A percentile compares a stretch with the other conserved stretches of the same genome.
Conservation (phyloP, 179 eudicot species). For the Dionaea muscipula region DNA sequence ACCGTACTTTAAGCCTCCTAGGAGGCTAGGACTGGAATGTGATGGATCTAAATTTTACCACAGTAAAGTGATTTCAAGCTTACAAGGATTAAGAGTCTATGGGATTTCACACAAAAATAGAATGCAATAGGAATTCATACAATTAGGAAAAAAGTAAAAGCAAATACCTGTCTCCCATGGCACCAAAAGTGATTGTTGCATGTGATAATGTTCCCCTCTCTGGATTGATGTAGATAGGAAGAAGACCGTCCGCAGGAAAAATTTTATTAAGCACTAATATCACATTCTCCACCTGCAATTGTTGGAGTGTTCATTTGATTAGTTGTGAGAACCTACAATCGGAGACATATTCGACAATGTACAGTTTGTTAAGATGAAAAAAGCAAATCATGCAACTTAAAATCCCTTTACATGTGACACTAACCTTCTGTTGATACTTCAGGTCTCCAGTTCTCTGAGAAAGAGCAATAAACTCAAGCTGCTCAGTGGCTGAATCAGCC, state of each 20-base stretch:
- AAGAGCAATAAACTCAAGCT: slow-evolving; percentile 95
- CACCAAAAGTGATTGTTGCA: slow-evolving; percentile 93
- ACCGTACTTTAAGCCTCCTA: no score
- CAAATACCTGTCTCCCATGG: slow-evolving; percentile 98
- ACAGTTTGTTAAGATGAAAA: neutral
- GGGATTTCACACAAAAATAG: no score
- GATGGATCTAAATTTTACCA: neutral
- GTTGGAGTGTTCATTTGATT: neutral
- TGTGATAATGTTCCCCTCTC: slow-evolving; percentile 53
- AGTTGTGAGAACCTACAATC: neutral
- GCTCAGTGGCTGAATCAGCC: slow-evolving; percentile 99
- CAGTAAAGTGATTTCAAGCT: neutral
- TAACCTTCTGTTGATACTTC: slow-evolving; percentile 92
- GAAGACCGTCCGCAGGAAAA: slow-evolving; percentile 86
- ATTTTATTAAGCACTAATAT: slow-evolving; percentile 69
- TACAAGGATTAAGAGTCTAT: neutral
- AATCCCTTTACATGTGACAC: slow-evolving; percentile 2
- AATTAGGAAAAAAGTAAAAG: neutral
- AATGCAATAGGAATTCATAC: no score
- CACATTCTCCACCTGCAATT: slow-evolving; percentile 70
- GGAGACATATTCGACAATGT: neutral
- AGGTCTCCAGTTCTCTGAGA: slow-evolving; percentile 96
- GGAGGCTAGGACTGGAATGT: slow-evolving; percentile 1
- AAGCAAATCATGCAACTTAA: neutral
- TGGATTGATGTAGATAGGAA: slow-evolving; percentile 84